Evolutionary conservation across 2,329 filamentous ascomycete genomes (phyloP).

Genomic region (Xylaria sp.): DNA sequence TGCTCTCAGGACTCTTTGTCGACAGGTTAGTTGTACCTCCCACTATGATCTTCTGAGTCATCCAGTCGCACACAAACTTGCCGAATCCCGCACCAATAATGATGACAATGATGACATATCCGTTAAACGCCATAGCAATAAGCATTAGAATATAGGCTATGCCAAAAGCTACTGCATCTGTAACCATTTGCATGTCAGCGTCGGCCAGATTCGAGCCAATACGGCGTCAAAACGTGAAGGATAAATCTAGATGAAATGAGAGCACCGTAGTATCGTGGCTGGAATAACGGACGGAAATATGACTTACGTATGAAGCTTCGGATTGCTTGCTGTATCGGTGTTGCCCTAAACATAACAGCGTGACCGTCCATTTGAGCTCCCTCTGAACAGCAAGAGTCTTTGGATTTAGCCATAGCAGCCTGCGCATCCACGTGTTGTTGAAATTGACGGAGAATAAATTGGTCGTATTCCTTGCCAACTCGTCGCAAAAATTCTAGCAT

Average conservation of each 20-base stretch:
- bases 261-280: background rate
- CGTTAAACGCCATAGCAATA: conserved; percentile 59
- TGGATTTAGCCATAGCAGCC: conserved; percentile 34
- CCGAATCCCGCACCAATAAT: conserved; percentile 60
- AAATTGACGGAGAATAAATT: conserved; percentile 53
- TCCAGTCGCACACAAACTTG: conserved; percentile 66
- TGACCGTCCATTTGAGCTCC: conserved; percentile 32
- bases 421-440: conserved; percentile 49
- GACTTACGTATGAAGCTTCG: conserved; percentile 49
- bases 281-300: background rate
- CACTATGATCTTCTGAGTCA: conserved; percentile 55
- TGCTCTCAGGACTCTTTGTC: conserved; percentile 25
- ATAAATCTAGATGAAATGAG: background rate
- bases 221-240: background rate
- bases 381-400: conserved; percentile 32
- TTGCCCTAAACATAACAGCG: conserved; percentile 52
- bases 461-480: conserved; percentile 56
- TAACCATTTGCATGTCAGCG: conserved; percentile 6
- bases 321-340: conserved; percentile 54
- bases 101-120: conserved; percentile 57
- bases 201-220: background rate
- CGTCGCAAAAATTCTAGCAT: conserved; percentile 54
- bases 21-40: conserved; percentile 18
- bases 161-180: conserved; percentile 54
- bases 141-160: conserved; percentile 58